Conservation (phyloP, 441 rosid genomes). For the Sinapis alba region DNA sequence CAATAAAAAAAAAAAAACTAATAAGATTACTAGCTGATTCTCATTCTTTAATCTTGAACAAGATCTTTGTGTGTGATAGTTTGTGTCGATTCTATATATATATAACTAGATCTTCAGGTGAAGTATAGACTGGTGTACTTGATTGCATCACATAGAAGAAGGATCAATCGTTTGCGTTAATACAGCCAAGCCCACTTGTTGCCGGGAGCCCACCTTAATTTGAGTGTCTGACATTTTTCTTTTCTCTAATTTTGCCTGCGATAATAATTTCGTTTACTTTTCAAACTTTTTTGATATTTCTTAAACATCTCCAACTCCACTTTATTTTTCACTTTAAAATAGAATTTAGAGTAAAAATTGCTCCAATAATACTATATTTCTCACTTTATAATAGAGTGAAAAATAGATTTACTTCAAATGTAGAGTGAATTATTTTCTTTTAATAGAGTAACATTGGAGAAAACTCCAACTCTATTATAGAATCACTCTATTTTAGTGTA, state of each 20-base stretch:
- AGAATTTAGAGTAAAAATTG: too few species aligned
- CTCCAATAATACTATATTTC: too few species aligned
- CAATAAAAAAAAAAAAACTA: too few species aligned
- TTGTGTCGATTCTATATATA: neutral
- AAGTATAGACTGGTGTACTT: neutral
- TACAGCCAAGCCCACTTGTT: neutral
- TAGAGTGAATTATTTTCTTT: too few species aligned
- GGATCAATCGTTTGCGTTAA: neutral
- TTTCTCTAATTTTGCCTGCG: neutral
- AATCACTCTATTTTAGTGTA: too few species aligned
- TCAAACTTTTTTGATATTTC: neutral
- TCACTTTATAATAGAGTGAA: too few species aligned
- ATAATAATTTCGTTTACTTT: neutral
- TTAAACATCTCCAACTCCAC: too few species aligned
- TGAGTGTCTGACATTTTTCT: neutral
- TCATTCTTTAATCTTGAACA: conserved; percentile 17
- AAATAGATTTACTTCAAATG: too few species aligned
- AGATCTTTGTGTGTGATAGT: neutral
- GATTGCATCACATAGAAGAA: neutral
- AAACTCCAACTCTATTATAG: too few species aligned
- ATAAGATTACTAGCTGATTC: neutral
- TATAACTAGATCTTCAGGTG: too few species aligned
- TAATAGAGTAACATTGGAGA: too few species aligned
- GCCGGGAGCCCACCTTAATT: neutral
- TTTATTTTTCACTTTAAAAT: too few species aligned